Conservation (phyloP, 2,329 filamentous ascomycete species). For the Aspergillus luchuensis region DNA sequence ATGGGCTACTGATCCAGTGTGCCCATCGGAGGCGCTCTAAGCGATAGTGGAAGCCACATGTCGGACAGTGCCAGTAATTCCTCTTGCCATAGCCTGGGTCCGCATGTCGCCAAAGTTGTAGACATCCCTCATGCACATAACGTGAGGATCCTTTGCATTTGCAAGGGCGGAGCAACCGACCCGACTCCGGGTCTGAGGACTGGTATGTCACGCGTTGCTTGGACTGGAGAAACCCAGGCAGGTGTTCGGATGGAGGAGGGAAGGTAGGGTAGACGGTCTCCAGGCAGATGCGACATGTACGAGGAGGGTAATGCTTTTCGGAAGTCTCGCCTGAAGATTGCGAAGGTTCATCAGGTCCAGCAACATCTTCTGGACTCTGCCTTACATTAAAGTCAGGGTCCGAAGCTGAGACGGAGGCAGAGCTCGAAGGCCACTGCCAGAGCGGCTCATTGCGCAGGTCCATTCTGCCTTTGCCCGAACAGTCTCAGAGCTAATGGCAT, state of each 20-base stretch:
- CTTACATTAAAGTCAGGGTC: constrained; percentile 8
- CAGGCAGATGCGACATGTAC: constrained; percentile 87
- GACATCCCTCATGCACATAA: constrained; percentile 91
- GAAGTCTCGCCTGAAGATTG: constrained; percentile 26
- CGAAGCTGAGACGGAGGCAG: constrained; percentile 10
- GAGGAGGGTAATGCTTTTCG: constrained; percentile 63
- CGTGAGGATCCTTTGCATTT: constrained; percentile 89
- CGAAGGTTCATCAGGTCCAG: constrained; percentile 17
- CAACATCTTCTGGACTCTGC: constrained; percentile 15
- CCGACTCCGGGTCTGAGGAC: constrained; percentile 71
- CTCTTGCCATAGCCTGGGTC: constrained; percentile 65
- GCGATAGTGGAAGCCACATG: constrained; percentile 80
- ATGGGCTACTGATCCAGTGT: constrained; percentile 66
- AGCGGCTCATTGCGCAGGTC: constrained; percentile 27
- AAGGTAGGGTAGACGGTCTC: constrained; percentile 69
- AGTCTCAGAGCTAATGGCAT: constrained; percentile 10
- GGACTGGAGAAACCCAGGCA: constrained; percentile 60
- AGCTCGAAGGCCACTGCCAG: constrained; percentile 28
- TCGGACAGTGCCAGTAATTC: constrained; percentile 85
- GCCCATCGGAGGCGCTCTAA: constrained; percentile 77
- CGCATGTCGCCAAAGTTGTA: constrained; percentile 78
- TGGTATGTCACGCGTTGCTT: constrained; percentile 66
- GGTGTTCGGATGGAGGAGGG: constrained; percentile 54
- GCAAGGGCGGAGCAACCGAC: constrained; percentile 84
- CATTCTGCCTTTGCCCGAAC: constrained; percentile 18